phyloP scores from a whole-genome alignment of 78 protist species.

The Creolimax fragrantissima region DNA sequence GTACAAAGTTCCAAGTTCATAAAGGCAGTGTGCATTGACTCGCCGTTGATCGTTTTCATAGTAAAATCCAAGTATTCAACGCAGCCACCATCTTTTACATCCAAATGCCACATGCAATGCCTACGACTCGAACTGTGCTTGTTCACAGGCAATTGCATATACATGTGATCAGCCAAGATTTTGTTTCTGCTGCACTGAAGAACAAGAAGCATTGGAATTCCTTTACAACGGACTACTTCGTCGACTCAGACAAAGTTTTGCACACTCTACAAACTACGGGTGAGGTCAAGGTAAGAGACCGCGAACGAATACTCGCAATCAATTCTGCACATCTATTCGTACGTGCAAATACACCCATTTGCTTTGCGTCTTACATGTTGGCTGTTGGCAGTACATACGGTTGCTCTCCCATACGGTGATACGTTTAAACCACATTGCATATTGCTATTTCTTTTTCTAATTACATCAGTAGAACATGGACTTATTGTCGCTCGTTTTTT shows the following conservation, averaged over 20 bases:
- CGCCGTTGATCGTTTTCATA: too few relatives aligned
- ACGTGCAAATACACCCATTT: neutral
- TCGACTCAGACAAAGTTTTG: slow-evolving; percentile 9
- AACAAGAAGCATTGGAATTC: slow-evolving; percentile 69
- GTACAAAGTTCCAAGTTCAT: too few relatives aligned
- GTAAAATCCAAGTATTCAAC: too few relatives aligned
- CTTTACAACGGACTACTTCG: slow-evolving; percentile 56
- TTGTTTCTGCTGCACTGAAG: slow-evolving; percentile 45
- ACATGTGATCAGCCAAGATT: slow-evolving; percentile 62
- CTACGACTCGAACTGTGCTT: too few relatives aligned
- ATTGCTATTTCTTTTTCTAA: neutral
- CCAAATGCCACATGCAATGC: too few relatives aligned
- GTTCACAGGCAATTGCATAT: slow-evolving; percentile 34
- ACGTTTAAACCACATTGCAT: neutral
- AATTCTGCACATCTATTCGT: neutral
- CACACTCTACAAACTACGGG: neutral
- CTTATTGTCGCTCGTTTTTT: too few relatives aligned
- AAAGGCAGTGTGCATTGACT: too few relatives aligned
- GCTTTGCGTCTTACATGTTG: too few relatives aligned
- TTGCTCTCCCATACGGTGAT: neutral
- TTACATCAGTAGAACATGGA: too few relatives aligned
- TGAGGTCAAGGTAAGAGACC: neutral
- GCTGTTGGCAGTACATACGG: neutral
- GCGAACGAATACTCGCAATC: neutral
- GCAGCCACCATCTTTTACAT: too few relatives aligned